These are phyloP conservation scores for Phellopilus nigrolimitatus DNA, from an alignment of 1,284 basidiomycete species.

Conservation along the genomic window DNA sequence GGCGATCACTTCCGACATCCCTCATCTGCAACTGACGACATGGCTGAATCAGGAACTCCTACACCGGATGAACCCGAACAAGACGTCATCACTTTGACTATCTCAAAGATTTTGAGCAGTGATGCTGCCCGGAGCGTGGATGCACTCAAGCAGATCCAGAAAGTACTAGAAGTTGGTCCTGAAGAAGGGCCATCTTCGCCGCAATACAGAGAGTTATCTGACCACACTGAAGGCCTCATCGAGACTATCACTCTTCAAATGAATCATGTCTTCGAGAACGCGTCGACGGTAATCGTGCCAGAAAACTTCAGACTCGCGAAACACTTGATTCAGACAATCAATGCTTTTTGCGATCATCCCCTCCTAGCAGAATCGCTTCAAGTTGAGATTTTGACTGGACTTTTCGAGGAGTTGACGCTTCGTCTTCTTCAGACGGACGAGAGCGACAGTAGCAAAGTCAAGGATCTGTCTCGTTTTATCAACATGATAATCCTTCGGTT, in stretches of 20 bases:
- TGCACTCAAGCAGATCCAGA: conserved; percentile 88
- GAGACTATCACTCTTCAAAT: conserved; percentile 87
- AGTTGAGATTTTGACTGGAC: conserved; percentile 69
- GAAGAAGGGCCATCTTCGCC: conserved; percentile 64
- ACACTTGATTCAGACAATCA: conserved; percentile 91
- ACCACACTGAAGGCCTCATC: conserved; percentile 81
- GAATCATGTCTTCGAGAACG: conserved; percentile 81
- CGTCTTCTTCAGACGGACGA: conserved; percentile 91
- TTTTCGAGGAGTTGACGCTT: conserved; percentile 85
- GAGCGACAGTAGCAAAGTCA: conserved; percentile 66
- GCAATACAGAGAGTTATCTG: conserved; percentile 72
- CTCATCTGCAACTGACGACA: conserved; percentile 24
- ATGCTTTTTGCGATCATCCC: conserved; percentile 85
- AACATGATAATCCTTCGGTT: conserved; percentile 96
- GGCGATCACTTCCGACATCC: conserved; percentile 23
- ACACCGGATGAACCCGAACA: conserved; percentile 23
- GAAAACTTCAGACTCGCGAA: conserved; percentile 90
- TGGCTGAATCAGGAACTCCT: conserved; percentile 23
- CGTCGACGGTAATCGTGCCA: conserved; percentile 65
- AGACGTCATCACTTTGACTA: conserved; percentile 70
- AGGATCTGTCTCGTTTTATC: conserved; percentile 91
- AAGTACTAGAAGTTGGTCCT: conserved; percentile 69
- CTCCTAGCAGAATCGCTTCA: conserved; percentile 79
- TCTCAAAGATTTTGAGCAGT: conserved; percentile 80
- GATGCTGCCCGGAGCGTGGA: conserved; percentile 87